Base-by-base conservation (phyloP, 139 green algal genomes). In the Closterium sp. region DNA sequence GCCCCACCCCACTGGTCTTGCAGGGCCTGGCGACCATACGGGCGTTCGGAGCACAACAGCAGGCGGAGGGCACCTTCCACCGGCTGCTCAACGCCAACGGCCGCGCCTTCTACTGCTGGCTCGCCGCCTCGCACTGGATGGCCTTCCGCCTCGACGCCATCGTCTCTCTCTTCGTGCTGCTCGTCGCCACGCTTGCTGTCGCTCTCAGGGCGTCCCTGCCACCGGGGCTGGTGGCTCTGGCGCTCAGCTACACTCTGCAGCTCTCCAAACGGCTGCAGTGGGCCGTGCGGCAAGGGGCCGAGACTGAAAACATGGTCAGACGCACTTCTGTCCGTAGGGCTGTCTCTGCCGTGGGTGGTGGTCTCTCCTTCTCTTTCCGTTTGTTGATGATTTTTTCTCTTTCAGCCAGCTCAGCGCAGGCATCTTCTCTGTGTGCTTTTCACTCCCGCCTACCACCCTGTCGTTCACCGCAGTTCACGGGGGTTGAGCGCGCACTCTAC, bases 401-500 rank as follows among this genome's bases (percentile, higher is more conserved):
- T 98, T 99, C 93, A 95, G 97, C 84, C 99, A 97, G 97, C 95
- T 99, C 64, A 95, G 91, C 25, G 93, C 99, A 34, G 94, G 97
- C 34, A 94, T 99, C 90, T 97, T 97, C 33, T 95, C 91, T n/a
- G 69, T 81, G 0, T 93, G 97, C 1, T 91, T 96, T 16, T 93
- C 86, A 12, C 84, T 88, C 84, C 12, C 84, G 12, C 12, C 84
- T 19, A 12, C 19, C 84, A 31, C 19, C 33, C 16, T 19, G 12
- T 12, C 55, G 25, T 76, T 19, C 12, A 76, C 25, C 16, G 8
- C 95, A 98, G 86, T 97, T 98, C 95, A 99, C 98, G 94, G 96
- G 94, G 8, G 97, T 98, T 35, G 97, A 99, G 95, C 95, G 97
- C 8, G 95, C 98, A 31, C 85, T 96, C 33, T 93, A 96, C 90